A percentile compares a stretch with the other conserved stretches of the same genome.
Evolutionary conservation across 2,329 filamentous ascomycete genomes (phyloP).

Genomic region (Cordyceps farinosa): DNA sequence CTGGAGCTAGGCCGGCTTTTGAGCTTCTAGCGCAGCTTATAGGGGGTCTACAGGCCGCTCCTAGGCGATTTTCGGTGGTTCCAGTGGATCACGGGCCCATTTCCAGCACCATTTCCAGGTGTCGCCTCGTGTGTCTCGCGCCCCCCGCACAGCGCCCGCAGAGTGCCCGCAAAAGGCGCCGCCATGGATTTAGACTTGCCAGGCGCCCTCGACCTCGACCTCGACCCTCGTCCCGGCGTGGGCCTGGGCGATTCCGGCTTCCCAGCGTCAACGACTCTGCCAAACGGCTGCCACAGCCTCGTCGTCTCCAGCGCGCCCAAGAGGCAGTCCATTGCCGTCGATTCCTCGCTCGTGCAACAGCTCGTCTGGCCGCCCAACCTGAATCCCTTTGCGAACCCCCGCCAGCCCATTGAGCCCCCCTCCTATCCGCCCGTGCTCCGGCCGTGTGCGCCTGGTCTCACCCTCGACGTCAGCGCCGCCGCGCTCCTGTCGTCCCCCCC

Average conservation of each 20-base stretch:
- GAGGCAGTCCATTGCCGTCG: background rate
- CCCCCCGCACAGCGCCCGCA: slow-evolving; percentile 2
- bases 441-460: slow-evolving; percentile 6
- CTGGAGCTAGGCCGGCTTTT: background rate
- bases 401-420: background rate
- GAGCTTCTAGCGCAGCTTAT: background rate
- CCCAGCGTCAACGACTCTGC: slow-evolving; percentile 2
- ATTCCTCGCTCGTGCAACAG: slow-evolving; percentile 3
- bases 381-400: slow-evolving; percentile 15
- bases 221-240: slow-evolving; percentile 1
- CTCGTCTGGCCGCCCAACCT: slow-evolving; percentile 8
- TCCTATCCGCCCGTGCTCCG: background rate
- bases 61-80: background rate
- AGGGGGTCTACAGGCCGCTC: background rate
- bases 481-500: slow-evolving; percentile 11
- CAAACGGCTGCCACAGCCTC: slow-evolving; percentile 14
- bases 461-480: slow-evolving; percentile 13
- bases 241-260: slow-evolving; percentile 8
- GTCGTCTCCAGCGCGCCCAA: slow-evolving; percentile 2
- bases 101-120: background rate
- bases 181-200: slow-evolving; percentile 11
- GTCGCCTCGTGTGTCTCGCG: background rate
- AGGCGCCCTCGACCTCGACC: background rate
- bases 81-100: background rate
- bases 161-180: background rate